phyloP scores from a whole-genome alignment of 352 stramenopile genomes.

The Aphanomyces cochlioides region DNA sequence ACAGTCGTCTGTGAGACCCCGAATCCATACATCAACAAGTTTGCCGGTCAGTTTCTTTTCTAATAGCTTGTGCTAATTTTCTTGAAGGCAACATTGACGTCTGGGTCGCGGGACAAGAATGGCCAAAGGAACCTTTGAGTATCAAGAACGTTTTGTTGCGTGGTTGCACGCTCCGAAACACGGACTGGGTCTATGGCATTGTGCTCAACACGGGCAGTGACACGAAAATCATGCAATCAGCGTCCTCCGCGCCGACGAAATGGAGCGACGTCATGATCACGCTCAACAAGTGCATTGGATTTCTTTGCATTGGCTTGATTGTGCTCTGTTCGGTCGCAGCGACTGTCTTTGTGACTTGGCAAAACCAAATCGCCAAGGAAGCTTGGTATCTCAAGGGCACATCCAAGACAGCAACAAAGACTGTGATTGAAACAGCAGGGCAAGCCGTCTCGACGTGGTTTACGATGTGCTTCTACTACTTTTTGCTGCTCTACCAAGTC shows the following conservation, averaged over 20 bases:
- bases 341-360: conserved; percentile 72
- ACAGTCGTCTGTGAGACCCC: conserved; percentile 70
- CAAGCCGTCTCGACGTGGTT: conserved; percentile 52
- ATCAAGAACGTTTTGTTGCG: conserved; percentile 88
- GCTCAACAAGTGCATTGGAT: conserved; percentile 79
- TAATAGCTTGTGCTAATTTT: background rate
- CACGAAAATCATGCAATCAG: conserved; percentile 89
- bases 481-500: conserved; percentile 88
- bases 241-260: conserved; percentile 69
- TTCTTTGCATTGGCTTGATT: conserved; percentile 63
- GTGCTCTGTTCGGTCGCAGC: conserved; percentile 59
- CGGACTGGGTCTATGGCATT: conserved; percentile 79
- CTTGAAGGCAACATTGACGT: conserved; percentile 58
- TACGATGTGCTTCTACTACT: conserved; percentile 91
- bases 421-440: conserved; percentile 33
- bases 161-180: conserved; percentile 86
- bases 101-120: conserved; percentile 51
- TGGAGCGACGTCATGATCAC: conserved; percentile 77
- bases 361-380: conserved; percentile 63
- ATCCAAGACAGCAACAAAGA: conserved; percentile 35
- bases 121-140: conserved; percentile 64
- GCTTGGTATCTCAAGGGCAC: conserved; percentile 69
- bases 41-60: conserved; percentile 45
- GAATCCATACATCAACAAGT: conserved; percentile 87
- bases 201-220: conserved; percentile 89